These are phyloP conservation scores for Solanum sejunctum DNA, from an alignment of 257 asterid species.

Conservation along the genomic window DNA sequence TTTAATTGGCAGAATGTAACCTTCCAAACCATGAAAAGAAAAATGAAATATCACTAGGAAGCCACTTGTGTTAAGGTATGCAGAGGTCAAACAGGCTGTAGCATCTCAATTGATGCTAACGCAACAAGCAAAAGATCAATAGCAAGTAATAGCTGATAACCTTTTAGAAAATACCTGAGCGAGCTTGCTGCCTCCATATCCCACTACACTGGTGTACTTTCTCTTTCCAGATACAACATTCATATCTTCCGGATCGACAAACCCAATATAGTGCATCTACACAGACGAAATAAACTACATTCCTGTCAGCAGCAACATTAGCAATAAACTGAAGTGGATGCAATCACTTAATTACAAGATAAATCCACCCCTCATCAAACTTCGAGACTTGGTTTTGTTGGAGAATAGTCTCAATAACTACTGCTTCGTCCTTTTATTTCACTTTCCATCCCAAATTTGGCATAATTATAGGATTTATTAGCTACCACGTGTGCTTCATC, in stretches of 20 bases:
- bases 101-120: neutral
- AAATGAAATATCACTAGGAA: neutral
- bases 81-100: neutral
- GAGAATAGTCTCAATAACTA: neutral
- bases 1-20: neutral
- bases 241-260: conserved; percentile 97
- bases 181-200: conserved; percentile 76
- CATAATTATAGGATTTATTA: neutral
- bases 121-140: neutral
- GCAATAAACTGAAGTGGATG: neutral
- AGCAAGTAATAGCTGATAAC: neutral
- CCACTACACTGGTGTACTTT: conserved; percentile 66
- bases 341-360: neutral
- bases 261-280: conserved; percentile 89
- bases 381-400: neutral
- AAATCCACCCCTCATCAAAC: neutral
- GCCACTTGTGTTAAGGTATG: neutral
- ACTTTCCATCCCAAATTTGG: neutral
- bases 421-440: neutral
- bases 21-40: neutral
- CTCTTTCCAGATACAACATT: conserved; percentile 77
- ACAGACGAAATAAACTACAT: neutral
- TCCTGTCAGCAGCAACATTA: neutral
- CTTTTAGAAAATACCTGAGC: conserved; percentile 53
- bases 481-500: neutral